Evolutionary conservation across 306 rosid species (phyloP).

Genomic region (Cucurbita pepo): DNA sequence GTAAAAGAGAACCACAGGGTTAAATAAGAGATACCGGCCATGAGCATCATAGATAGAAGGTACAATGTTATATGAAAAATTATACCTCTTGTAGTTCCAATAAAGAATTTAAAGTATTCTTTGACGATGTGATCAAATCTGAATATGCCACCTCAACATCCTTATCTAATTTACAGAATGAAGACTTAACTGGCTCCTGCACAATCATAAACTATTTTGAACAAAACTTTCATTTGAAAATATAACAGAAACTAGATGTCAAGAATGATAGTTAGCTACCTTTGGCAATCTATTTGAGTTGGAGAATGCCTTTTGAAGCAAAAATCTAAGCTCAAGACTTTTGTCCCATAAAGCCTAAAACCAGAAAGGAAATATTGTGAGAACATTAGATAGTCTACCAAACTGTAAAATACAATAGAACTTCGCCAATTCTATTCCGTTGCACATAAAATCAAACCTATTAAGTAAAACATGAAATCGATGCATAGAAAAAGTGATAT

Average conservation of each 20-base stretch:
- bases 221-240: neutral
- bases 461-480: neutral
- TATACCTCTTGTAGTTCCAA: constrained; percentile 70
- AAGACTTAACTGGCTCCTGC: constrained; percentile 63
- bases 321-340: constrained; percentile 69
- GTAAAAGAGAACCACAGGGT: constrained; percentile 7
- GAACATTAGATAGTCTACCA: neutral
- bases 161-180: constrained; percentile 43
- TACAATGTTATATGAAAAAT: neutral
- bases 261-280: constrained; percentile 14
- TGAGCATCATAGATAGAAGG: neutral
- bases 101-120: constrained; percentile 59
- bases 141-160: constrained; percentile 45
- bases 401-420: neutral
- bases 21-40: neutral
- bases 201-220: constrained; percentile 2
- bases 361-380: neutral
- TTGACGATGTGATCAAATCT: constrained; percentile 45
- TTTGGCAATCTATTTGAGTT: constrained; percentile 81
- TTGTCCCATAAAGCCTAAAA: constrained; percentile 76
- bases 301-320: constrained; percentile 72
- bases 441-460: neutral
- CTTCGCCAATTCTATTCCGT: neutral
- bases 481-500: neutral
- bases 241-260: neutral